A percentile compares a stretch with the other conserved stretches of the same genome.
phyloP scores from a whole-genome alignment of 1,139 yeast species.

The Meyerozyma elateridarum region DNA sequence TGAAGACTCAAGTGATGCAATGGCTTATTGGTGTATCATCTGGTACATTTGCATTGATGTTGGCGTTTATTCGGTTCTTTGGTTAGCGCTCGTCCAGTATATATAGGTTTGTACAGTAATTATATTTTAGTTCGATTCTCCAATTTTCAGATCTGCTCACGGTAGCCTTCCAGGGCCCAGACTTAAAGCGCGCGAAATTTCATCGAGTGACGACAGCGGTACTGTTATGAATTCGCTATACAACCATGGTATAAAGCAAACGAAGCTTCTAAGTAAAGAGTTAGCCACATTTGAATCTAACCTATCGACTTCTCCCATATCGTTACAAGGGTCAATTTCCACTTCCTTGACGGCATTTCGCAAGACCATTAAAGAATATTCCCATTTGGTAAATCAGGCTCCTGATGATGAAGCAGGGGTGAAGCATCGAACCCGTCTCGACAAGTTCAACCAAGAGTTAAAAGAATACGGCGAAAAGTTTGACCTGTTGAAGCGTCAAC shows the following conservation, averaged over 20 bases:
- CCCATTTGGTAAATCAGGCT: conserved; percentile 59
- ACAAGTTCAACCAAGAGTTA: conserved; percentile 57
- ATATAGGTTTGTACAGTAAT: too few species aligned
- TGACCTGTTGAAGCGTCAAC: conserved; percentile 54
- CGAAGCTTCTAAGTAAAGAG: conserved; percentile 67
- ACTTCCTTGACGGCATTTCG: conserved; percentile 74
- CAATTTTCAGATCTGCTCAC: too few species aligned
- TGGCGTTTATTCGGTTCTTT: conserved; percentile 84
- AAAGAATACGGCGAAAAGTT: conserved; percentile 54
- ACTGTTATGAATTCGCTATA: conserved; percentile 65
- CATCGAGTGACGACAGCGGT: too few species aligned
- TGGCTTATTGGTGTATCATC: conserved; percentile 98
- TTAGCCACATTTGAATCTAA: conserved; percentile 62
- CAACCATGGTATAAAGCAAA: conserved; percentile 86
- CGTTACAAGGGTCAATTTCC: conserved; percentile 78
- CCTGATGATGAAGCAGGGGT: conserved; percentile 49
- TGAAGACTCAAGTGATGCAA: conserved; percentile 93
- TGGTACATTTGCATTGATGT: conserved; percentile 90
- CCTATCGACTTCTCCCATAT: conserved; percentile 64
- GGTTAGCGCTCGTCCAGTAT: too few species aligned
- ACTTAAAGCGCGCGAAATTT: too few species aligned
- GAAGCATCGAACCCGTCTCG: conserved; percentile 62
- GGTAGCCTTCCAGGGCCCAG: too few species aligned
- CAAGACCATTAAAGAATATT: conserved; percentile 76
- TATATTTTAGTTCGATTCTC: too few species aligned